Base-by-base conservation (phyloP, 2,329 filamentous ascomycete genomes). In the Talaromyces marneffei region DNA sequence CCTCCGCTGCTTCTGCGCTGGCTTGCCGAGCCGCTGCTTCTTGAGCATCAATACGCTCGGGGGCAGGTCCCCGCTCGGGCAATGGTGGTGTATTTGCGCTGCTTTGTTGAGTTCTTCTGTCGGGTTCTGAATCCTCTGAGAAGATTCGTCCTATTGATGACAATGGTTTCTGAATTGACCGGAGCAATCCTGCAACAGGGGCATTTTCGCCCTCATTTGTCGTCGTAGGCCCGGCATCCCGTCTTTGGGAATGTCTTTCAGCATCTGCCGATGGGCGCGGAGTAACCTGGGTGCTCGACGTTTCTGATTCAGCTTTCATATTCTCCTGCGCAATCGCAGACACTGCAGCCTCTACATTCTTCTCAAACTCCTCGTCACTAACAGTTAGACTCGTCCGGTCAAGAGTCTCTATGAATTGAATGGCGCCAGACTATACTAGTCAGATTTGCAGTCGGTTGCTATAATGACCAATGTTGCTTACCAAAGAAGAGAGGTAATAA, bases 381-480 rank as follows among this genome's bases (percentile, higher is more conserved):
- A 99, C 94, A 0, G 94, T 97, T 7, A 99, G 79, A 27, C 89
- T 93, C 1, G 94, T 97, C 48, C 92, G 88, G 75, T 99, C 94
- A 75, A 99, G 87, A 63, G 91, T 95, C 78, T 99, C 94, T 67
- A 99, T 90, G 74, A 99, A 99, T 69, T 96, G 92, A 55, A 99
- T 88, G 40, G 92, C 94, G 58, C 94, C 94, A 63, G 66, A 74
- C 75, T 77, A 59, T 9, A 25, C 1, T 18, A 20, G 35, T 60
- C 35, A 60, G 57, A 27, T 23, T 27, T 59, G 20, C 54, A 20
- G 10, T 33, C 10, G 8, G 5, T 16, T 33, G 12, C 3, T 27
- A 27, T 59, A 29, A 16, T 3, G 10, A 12, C 29, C 5, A 27
- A 12, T 59, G 55, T 23, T 42, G 46, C 83, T 70, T 78, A 92